Base-by-base conservation (phyloP, 2,329 filamentous ascomycete species). In the Colletotrichum sp. region DNA sequence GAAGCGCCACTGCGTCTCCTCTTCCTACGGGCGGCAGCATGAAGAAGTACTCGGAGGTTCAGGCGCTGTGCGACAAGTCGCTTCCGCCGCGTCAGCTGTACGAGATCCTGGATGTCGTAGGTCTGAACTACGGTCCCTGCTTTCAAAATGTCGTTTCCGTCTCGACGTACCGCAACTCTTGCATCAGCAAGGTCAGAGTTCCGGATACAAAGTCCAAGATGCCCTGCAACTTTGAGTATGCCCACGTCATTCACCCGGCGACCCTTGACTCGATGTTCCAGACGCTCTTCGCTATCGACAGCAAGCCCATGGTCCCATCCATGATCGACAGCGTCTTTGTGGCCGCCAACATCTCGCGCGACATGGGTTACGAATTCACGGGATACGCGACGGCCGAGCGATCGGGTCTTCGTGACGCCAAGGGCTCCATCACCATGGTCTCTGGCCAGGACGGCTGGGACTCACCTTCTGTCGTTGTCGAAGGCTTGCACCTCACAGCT, bases 181-280 rank as follows among this genome's bases (percentile, higher is more conserved):
- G 84, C 62, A 78, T 84, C 47, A 83, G 82, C 66, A 81, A 79
- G 4, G 78, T 90, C 6, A 78, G 79, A 9, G 81, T 89, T 6
- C 86, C 88, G 0, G 84, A 90, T 75, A 91, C 88, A 3, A 86
- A 81, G 75, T 81, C 85, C 4, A 84, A 82, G 58, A 91, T 91
- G 89, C 89, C 89, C 0, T 82, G 82, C 51, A 80, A 84, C 16
- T 90, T 87, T 66, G 89, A 91, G 77, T 90, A 86, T 73, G 82
- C 85, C 5, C 88, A 90, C 75, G 70, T 90, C 6, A 85, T 92
- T n/a, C 90, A 92, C 75, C 90, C 90, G 0, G 85, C 87, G 6
- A 90, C 89, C 0, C 81, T 92, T 15, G 90, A 92, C 76, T 81
- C 87, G 4, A 86, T 91, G 79, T 86, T 92, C 29, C 90, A 92